Base-by-base conservation (phyloP, 1,284 basidiomycete genomes). In the Papiliotrema nemorosa region DNA sequence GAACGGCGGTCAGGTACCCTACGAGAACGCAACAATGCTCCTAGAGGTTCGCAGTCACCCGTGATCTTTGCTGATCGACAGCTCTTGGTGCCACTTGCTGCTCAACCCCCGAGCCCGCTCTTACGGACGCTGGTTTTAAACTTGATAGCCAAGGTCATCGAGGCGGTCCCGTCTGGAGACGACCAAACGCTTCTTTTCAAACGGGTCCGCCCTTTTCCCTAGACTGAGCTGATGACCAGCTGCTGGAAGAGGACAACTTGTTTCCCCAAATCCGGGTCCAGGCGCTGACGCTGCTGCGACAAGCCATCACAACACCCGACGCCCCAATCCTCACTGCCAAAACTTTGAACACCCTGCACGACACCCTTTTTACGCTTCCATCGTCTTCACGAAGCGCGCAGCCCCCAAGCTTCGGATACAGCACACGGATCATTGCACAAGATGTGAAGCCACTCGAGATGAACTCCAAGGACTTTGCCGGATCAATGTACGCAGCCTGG, bases 211-310 rank as follows among this genome's bases (percentile, higher is more conserved):
- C 4, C 24, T 13, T 16, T 36, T 33, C 6, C 6, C 16, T 2
- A 13, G 7, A 22, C 21, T 14, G 29, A 7, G 25, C 18, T 39
- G 37, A 47, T 12, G 16, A 2, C 7, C 50, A 69, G 63, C 53
- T 70, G 4, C 45, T 70, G n/a, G 68, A 70, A 38, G 64, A 66
- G 13, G 49, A 54, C 2, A 68, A 70, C 49, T 68, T 67, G 1
- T 72, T 68, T 52, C 63, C 68, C 9, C 56, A 57, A 12, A 52
- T 70, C 24, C 56, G 67, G n/a, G 52, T 69, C 12, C 54, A 63
- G 43, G 48, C 54, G 7, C 48, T 72, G 12, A 57, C 58, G 24
- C 38, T 72, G 5, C 50, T 70, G 2, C 62, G 68, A 12, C 60
- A 70, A 26, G 50, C 55, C 25, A 59, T 64, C 3, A 47, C 59